Base-by-base conservation (phyloP, 352 stramenopile species). In the Globisporangium echinulatum region DNA sequence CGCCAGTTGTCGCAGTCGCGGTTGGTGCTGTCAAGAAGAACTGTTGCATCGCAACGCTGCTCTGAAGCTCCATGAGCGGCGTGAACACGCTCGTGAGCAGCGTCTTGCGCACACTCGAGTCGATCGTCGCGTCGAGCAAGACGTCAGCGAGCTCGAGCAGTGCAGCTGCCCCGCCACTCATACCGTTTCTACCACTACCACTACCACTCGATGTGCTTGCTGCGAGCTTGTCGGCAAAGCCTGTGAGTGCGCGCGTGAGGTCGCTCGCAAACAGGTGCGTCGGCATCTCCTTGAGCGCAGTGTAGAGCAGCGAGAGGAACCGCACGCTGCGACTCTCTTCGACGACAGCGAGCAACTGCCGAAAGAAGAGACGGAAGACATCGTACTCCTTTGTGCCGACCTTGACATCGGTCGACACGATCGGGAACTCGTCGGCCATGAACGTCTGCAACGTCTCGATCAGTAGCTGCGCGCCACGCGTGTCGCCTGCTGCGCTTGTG, bases 341-440 rank as follows among this genome's bases (percentile, higher is more conserved):
- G 11, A 92, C 68, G n/a, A 90, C 59, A 49, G 48, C 51, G 40
- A 92, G 58, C 14, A 91, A 49, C 33, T 80, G 72, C 2, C 49
- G 51, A 46, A 92, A 82, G 2, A 94, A 61, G 47, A 82, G 62
- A 2, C 58, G 58, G 48, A 85, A 92, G 0, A 85, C 61, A 57
- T 88, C 81, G 62, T 77, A 89, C 36, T 90, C 82, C 17, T 84
- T 82, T 5, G 82, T 82, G 1, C 74, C 77, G 42, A 56, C 58
- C 5, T 69, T 68, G 5, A 92, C 81, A 66, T 94, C 85, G 25
- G 64, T 70, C n/a, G 85, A 94, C 36, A 72, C 60, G 43, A 92
- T 86, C 5, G 82, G 85, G 57, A 94, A 92, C 42, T 91, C 80
- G 33, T 88, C 74, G 9, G 87, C 72, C 48, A 89, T 67, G 55